A percentile compares a stretch with the other conserved stretches of the same genome.
These are phyloP conservation scores for Aspergillus caelatus DNA, from an alignment of 2,329 filamentous ascomycete species.

Conservation along the genomic window DNA sequence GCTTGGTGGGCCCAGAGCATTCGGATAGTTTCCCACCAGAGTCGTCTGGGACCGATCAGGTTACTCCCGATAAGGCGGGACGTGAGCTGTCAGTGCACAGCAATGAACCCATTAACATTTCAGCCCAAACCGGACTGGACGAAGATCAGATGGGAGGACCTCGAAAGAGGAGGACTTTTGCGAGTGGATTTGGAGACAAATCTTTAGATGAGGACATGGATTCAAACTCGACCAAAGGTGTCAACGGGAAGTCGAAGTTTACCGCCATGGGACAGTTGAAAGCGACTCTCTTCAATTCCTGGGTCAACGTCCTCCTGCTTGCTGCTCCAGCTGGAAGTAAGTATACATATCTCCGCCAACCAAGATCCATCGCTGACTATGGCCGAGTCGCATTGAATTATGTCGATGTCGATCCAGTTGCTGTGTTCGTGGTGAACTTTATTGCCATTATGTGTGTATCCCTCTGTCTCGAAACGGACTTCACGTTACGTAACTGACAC, in stretches of 20 bases:
- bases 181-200: slow-evolving; percentile 21
- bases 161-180: slow-evolving; percentile 29
- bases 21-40: slow-evolving; percentile 29
- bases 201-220: slow-evolving; percentile 17
- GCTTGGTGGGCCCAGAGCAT: slow-evolving; percentile 27
- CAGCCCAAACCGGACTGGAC: slow-evolving; percentile 17
- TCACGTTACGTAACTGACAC: not conserved
- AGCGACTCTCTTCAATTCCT: slow-evolving; percentile 77
- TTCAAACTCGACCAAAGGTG: slow-evolving; percentile 16
- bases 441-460: slow-evolving; percentile 72
- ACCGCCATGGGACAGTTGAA: slow-evolving; percentile 50
- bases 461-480: not conserved
- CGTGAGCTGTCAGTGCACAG: slow-evolving; percentile 31
- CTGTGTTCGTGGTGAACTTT: slow-evolving; percentile 87
- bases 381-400: slow-evolving; percentile 67
- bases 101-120: slow-evolving; percentile 35
- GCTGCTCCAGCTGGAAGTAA: slow-evolving; percentile 73
- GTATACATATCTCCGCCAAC: slow-evolving; percentile 7
- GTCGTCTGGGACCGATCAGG: slow-evolving; percentile 27
- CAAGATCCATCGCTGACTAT: slow-evolving; percentile 9
- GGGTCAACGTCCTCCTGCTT: slow-evolving; percentile 81
- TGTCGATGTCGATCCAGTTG: slow-evolving; percentile 59
- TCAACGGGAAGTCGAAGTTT: slow-evolving; percentile 35
- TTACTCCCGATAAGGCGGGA: slow-evolving; percentile 12
- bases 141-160: slow-evolving; percentile 19